phyloP scores from a whole-genome alignment of 1,284 basidiomycete genomes.

The Cryptococcus sp. region DNA sequence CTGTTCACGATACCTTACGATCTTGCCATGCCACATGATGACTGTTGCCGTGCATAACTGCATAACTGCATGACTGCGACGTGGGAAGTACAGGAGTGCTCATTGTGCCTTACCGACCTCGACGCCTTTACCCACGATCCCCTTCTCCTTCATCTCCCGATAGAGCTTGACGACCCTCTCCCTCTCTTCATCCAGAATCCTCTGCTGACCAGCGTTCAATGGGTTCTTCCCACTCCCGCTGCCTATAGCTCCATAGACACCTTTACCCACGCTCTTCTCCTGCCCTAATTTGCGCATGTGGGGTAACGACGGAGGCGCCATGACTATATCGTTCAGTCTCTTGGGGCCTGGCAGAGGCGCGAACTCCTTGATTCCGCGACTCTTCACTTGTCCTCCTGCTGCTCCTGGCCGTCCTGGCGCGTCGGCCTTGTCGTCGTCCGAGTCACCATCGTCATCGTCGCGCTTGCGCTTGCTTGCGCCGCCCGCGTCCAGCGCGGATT shows the following conservation, averaged over 20 bases:
- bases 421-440: constrained; percentile 5
- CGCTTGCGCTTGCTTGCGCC: constrained; percentile 14
- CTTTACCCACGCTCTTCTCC: constrained; percentile 5
- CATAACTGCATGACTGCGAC: no score
- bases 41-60: no score
- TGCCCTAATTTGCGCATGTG: constrained; percentile 23
- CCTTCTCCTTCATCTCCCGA: constrained; percentile 37
- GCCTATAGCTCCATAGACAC: constrained; percentile 27
- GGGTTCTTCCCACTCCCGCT: constrained; percentile 32
- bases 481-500: constrained; percentile 16
- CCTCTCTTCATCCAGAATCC: constrained; percentile 49
- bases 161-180: constrained; percentile 48
- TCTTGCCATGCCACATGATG: no score
- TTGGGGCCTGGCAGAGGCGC: constrained; percentile 20
- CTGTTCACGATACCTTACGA: no score
- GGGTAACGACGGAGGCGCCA: constrained; percentile 45
- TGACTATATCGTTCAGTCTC: constrained; percentile 43
- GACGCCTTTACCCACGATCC: neutral
- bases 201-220: constrained; percentile 45
- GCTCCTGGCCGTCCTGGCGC: neutral
- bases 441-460: constrained; percentile 7
- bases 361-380: constrained; percentile 24
- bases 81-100: no score
- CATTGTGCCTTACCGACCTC: constrained; percentile 1
- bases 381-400: constrained; percentile 1